phyloP scores from a whole-genome alignment of 108 stramenopile species.

The Cyclostephanos tholiformis region DNA sequence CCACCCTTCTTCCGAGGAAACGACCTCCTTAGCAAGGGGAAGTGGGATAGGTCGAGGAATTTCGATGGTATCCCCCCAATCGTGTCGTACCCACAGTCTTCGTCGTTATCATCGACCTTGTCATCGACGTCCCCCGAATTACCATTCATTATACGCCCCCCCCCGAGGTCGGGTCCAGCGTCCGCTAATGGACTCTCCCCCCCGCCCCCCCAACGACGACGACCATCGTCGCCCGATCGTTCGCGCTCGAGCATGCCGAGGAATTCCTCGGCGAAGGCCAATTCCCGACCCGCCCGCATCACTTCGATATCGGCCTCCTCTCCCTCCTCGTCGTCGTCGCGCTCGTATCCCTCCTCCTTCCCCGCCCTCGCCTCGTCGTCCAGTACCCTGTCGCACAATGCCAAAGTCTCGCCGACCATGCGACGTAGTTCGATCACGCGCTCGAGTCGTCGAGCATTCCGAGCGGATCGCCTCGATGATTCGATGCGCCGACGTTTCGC shows the following conservation, averaged over 20 bases:
- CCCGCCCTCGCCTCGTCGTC: not conserved
- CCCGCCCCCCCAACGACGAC: not conserved
- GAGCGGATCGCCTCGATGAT: not conserved
- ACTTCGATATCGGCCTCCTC: not conserved
- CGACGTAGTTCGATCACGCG: not conserved
- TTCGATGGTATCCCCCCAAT: constrained; percentile 39
- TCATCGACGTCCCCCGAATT: not conserved
- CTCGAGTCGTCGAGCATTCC: constrained; percentile 5
- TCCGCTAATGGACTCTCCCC: not conserved
- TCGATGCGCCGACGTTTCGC: constrained; percentile 16
- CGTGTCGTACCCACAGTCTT: too few relatives aligned
- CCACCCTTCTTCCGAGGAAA: not conserved
- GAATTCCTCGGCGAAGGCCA: constrained; percentile 25
- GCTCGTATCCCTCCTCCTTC: constrained; percentile 3
- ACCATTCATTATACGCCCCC: not conserved
- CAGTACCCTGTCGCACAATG: not conserved
- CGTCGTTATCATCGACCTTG: not conserved
- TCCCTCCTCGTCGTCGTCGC: not conserved
- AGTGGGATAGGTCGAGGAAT: constrained; percentile 44
- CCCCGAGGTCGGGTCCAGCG: not conserved
- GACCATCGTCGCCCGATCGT: not conserved
- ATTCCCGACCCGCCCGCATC: constrained; percentile 13
- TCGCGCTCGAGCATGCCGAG: constrained; percentile 1
- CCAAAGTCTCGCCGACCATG: constrained; percentile 12
- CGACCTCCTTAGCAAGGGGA: constrained; percentile 11